Conservation (phyloP, 208 protist species). For the Trypanosoma mega region DNA sequence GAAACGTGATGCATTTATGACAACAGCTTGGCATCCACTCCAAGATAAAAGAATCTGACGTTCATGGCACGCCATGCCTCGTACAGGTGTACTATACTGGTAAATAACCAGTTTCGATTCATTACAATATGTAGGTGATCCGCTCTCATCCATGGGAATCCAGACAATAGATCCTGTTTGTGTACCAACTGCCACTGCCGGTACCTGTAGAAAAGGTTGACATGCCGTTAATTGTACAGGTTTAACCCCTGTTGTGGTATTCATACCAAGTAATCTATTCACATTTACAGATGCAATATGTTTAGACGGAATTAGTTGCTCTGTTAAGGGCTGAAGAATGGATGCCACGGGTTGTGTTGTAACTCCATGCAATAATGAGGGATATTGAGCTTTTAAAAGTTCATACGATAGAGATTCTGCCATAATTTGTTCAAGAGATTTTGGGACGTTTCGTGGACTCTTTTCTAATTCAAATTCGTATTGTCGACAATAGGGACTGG, state of each 20-base stretch:
- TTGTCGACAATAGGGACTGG: slow-evolving; percentile 57
- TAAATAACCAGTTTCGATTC: slow-evolving; percentile 33
- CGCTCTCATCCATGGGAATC: slow-evolving; percentile 39
- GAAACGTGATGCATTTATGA: slow-evolving; percentile 48
- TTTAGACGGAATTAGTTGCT: slow-evolving; percentile 58
- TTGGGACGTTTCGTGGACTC: slow-evolving; percentile 14
- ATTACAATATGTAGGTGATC: slow-evolving; percentile 4
- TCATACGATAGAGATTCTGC: slow-evolving; percentile 62
- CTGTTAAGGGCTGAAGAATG: slow-evolving; percentile 29
- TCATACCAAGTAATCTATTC: slow-evolving; percentile 27
- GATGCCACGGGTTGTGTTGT: slow-evolving; percentile 16
- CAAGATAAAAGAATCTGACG: slow-evolving; percentile 56
- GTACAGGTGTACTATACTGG: slow-evolving; percentile 45
- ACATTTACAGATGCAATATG: slow-evolving; percentile 57
- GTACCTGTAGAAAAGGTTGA: slow-evolving; percentile 62
- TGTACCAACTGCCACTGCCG: slow-evolving; percentile 57
- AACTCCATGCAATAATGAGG: slow-evolving; percentile 23
- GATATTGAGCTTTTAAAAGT: slow-evolving; percentile 44
- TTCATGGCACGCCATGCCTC: slow-evolving; percentile 41
- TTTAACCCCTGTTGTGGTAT: slow-evolving; percentile 6
- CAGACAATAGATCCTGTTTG: slow-evolving; percentile 58
- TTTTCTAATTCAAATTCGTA: slow-evolving; percentile 28
- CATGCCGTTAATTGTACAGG: slow-evolving; percentile 55
- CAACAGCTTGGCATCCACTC: slow-evolving; percentile 57
- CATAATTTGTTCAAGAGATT: slow-evolving; percentile 42